A percentile compares a stretch with the other conserved stretches of the same genome.
phyloP scores from a whole-genome alignment of 1,284 basidiomycete species.

The Tilletiopsis washingtonensis region DNA sequence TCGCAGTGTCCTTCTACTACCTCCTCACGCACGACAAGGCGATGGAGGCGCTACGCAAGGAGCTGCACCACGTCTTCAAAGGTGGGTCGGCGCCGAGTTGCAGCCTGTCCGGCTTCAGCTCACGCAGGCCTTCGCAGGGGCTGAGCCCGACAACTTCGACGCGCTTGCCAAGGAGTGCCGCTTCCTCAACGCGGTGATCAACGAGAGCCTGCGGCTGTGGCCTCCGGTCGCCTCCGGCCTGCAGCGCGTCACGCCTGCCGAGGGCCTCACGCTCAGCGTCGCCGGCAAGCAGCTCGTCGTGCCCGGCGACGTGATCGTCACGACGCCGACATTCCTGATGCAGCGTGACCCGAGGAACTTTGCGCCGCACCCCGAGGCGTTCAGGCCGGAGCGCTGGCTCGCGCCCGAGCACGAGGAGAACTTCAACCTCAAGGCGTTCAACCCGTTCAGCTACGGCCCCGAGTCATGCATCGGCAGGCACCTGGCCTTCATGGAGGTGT shows the following conservation, averaged over 20 bases:
- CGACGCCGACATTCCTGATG: constrained; percentile 14
- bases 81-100: too few species aligned
- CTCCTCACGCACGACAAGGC: constrained; percentile 10
- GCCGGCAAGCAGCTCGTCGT: constrained; percentile 10
- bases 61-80: constrained; percentile 4
- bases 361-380: not conserved
- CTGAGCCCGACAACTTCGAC: constrained; percentile 4
- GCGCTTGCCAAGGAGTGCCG: constrained; percentile 12
- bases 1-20: constrained; percentile 11
- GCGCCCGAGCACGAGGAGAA: not conserved
- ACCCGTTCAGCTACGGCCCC: constrained; percentile 1
- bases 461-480: constrained; percentile 1
- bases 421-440: not conserved
- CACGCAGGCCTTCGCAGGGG: too few species aligned
- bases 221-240: constrained; percentile 17
- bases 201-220: constrained; percentile 17
- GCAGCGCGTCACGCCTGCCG: constrained; percentile 7
- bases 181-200: constrained; percentile 17
- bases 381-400: constrained; percentile 2
- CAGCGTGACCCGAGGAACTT: constrained; percentile 19
- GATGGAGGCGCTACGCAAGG: constrained; percentile 6
- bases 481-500: constrained; percentile 5
- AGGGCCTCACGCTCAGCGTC: not conserved
- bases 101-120: too few species aligned
- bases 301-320: constrained; percentile 6